Base-by-base conservation (phyloP, 2,329 filamentous ascomycete genomes). In the Diaporthe helianthi region DNA sequence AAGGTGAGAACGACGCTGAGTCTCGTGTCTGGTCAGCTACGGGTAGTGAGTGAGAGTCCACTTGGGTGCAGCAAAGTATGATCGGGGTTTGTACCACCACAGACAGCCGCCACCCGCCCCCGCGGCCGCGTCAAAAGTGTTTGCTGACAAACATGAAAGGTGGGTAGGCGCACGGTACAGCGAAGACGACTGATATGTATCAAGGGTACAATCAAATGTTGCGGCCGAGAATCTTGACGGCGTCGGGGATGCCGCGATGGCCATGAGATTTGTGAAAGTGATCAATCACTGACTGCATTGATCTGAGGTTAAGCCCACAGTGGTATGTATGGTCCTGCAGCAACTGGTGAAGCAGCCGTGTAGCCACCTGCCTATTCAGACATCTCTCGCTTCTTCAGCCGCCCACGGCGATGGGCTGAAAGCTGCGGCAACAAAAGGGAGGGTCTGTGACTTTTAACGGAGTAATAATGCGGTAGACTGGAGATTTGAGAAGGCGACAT, bases 31-130 rank as follows among this genome's bases (percentile, higher is more conserved):
- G 26, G 15, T 41, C n/a, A 41, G 13, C 33, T 41, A 7, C n/a
- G 13, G 4, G 36, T n/a, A n/a, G 31, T 9, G 7, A 22, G n/a
- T 31, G 6, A n/a, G 15, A 55, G n/a, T 24, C 33, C 41, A 46
- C 41, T n/a, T 19, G 6, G n/a, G 17, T 44, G 5, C 33, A 33
- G 5, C 4, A 58, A 29, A 61, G 55, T 46, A 19, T 29, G 38
- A 46, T 61, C 38, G 38, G 38, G 38, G 2, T 36, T 36, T 49
- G 58, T 63, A 24, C 44, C 6, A 63, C 58, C 58, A 41, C 58
- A 63, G 36, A 26, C 58, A 63, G 58, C 58, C 58, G 58, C 58
- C 58, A 63, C 41, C 54, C 54, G 36, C 29, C 58, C 58, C 44
- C 58, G 58, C n/a, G n/a, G n/a, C 53, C 53, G 55, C 55, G 55